phyloP scores from a whole-genome alignment of 768 basidiomycete genomes.

The Auriculariales sp. region DNA sequence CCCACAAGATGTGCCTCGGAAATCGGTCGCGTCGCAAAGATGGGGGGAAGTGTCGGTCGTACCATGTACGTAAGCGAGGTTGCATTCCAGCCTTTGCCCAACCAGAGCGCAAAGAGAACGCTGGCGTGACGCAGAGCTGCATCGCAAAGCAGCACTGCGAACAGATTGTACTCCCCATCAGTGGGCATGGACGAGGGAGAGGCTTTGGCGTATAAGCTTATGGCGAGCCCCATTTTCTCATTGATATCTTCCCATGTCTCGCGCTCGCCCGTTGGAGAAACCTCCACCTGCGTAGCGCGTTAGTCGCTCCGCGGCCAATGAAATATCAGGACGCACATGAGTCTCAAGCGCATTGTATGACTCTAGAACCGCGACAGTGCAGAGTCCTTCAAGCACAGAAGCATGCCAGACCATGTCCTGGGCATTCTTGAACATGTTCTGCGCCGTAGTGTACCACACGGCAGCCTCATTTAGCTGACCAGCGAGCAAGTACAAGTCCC shows the following conservation, averaged over 20 bases:
- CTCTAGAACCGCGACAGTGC: conserved; percentile 64
- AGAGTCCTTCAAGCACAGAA: conserved; percentile 72
- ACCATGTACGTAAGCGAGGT: conserved; percentile 65
- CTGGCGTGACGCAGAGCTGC: conserved; percentile 58
- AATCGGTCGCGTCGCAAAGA: conserved; percentile 40
- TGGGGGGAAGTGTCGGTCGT: conserved; percentile 43
- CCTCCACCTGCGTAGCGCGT: conserved; percentile 33
- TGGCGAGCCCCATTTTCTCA: conserved; percentile 58
- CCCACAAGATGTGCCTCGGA: conserved; percentile 16
- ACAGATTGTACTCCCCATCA: conserved; percentile 43
- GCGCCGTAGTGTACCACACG: conserved; percentile 32
- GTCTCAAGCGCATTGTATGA: conserved; percentile 71
- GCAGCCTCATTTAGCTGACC: conserved; percentile 75
- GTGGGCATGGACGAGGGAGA: conserved; percentile 24
- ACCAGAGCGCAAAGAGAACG: conserved; percentile 67
- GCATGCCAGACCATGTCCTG: conserved; percentile 85
- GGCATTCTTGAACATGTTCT: conserved; percentile 50
- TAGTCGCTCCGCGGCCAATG: conserved; percentile 5
- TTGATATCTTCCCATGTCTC: conserved; percentile 67
- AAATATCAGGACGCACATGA: conserved; percentile 33
- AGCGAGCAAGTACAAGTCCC: conserved; percentile 75
- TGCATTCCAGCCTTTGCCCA: conserved; percentile 78
- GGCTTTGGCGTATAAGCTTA: conserved; percentile 43
- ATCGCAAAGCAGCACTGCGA: conserved; percentile 51
- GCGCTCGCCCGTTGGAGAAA: conserved; percentile 27